Evolutionary conservation across 345 rosid genomes (phyloP).

Genomic region (Sonneratia caseolaris): DNA sequence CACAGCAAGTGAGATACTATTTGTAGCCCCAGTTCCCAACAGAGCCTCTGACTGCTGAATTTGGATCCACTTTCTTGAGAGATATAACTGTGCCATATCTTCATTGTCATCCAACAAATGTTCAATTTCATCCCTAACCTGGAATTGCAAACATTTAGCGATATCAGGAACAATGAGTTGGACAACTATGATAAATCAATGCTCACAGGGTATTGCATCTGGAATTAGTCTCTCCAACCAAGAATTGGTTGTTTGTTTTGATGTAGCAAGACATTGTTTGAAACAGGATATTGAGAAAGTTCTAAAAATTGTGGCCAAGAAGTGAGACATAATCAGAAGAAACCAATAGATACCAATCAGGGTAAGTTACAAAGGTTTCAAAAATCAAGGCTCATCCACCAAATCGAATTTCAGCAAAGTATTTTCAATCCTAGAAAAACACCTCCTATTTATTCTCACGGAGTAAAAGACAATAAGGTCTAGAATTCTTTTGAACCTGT

Average conservation of each 20-base stretch:
- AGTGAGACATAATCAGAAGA: neutral
- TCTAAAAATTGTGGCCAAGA: neutral
- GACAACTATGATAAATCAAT: neutral
- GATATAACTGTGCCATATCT: slow-evolving; percentile 77
- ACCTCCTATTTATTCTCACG: neutral
- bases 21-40: slow-evolving; percentile 35
- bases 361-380: neutral
- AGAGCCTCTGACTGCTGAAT: slow-evolving; percentile 61
- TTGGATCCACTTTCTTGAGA: slow-evolving; percentile 71
- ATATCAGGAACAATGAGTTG: neutral
- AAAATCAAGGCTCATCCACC: neutral
- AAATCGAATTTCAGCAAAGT: neutral
- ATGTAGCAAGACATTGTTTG: neutral
- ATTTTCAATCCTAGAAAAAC: neutral
- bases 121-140: slow-evolving; percentile 92
- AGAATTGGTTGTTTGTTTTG: neutral
- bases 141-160: slow-evolving; percentile 4
- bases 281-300: neutral
- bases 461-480: neutral
- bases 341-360: neutral
- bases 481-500: neutral
- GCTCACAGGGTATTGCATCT: neutral
- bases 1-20: slow-evolving; percentile 21
- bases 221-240: neutral
- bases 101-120: slow-evolving; percentile 79